Percentiles rank a stretch among this genome's conserved stretches.
Conservation (phyloP, 2,329 filamentous ascomycete genomes). For the Colletotrichum agaves region DNA sequence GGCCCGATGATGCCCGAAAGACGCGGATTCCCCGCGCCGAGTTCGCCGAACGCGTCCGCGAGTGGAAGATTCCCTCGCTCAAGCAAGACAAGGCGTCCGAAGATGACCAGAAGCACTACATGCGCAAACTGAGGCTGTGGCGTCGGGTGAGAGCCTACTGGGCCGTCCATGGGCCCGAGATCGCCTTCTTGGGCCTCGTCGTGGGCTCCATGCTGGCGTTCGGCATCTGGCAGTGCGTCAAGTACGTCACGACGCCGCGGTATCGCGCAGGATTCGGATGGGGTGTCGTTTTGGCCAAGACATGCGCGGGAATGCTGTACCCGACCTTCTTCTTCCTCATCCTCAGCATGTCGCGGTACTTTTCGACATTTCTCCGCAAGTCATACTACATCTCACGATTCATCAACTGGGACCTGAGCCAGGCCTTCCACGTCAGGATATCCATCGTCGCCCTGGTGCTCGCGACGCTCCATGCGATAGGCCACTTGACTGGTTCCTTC, state of each 20-base stretch:
- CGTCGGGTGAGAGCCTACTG: conserved; percentile 62
- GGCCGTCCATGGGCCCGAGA: conserved; percentile 64
- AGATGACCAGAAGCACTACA: conserved; percentile 57
- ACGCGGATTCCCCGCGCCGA: conserved; percentile 55
- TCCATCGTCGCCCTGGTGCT: conserved; percentile 61
- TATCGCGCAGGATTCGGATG: conserved; percentile 64
- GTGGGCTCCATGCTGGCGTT: conserved; percentile 59
- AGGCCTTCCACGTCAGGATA: conserved; percentile 66
- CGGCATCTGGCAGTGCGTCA: conserved; percentile 66
- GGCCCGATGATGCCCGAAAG: conserved; percentile 48
- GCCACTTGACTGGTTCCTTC: conserved; percentile 64
- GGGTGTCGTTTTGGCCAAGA: conserved; percentile 66
- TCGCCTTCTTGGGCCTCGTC: conserved; percentile 61
- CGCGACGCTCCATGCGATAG: conserved; percentile 63
- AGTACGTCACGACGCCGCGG: conserved; percentile 56
- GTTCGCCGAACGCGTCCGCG: conserved; percentile 55
- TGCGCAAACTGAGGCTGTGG: conserved; percentile 56
- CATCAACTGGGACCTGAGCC: conserved; percentile 67
- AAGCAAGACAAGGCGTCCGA: conserved; percentile 59
- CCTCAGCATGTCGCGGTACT: conserved; percentile 67
- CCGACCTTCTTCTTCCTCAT: conserved; percentile 69
- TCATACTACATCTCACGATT: conserved; percentile 63
- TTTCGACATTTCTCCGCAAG: conserved; percentile 62
- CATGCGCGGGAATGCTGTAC: conserved; percentile 64
- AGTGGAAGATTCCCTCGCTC: conserved; percentile 60